Conservation (phyloP, 2,329 filamentous ascomycete genomes). For the Penicillium sp. region DNA sequence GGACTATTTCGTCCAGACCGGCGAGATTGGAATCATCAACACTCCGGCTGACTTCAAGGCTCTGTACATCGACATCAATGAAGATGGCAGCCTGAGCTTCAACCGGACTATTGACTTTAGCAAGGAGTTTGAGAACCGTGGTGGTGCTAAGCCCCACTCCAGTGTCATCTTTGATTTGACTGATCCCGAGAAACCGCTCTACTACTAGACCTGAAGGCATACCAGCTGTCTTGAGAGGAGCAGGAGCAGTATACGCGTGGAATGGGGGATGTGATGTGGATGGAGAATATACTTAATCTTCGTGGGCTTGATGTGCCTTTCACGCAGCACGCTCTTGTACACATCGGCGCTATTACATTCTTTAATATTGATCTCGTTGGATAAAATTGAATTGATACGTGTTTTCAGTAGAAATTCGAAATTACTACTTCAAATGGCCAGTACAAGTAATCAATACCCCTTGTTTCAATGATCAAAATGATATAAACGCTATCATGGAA, state of each 20-base stretch:
- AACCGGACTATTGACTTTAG: conserved; percentile 63
- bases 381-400: neutral
- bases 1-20: conserved; percentile 67
- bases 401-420: no score
- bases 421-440: no score
- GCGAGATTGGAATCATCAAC: conserved; percentile 62
- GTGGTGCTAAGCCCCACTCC: conserved; percentile 61
- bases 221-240: neutral
- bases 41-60: conserved; percentile 65
- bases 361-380: neutral
- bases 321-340: neutral
- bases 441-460: no score
- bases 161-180: conserved; percentile 59
- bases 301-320: neutral
- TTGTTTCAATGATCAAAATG: neutral
- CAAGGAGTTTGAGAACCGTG: conserved; percentile 55
- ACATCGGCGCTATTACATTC: neutral
- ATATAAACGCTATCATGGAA: neutral
- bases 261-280: neutral
- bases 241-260: neutral
- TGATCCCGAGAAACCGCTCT: conserved; percentile 53
- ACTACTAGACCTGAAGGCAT: conserved; percentile 23
- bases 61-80: conserved; percentile 61
- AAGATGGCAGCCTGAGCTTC: conserved; percentile 59
- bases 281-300: neutral